These are phyloP conservation scores for Heritiera fomes DNA, from an alignment of 345 rosid genomes.

Conservation along the genomic window DNA sequence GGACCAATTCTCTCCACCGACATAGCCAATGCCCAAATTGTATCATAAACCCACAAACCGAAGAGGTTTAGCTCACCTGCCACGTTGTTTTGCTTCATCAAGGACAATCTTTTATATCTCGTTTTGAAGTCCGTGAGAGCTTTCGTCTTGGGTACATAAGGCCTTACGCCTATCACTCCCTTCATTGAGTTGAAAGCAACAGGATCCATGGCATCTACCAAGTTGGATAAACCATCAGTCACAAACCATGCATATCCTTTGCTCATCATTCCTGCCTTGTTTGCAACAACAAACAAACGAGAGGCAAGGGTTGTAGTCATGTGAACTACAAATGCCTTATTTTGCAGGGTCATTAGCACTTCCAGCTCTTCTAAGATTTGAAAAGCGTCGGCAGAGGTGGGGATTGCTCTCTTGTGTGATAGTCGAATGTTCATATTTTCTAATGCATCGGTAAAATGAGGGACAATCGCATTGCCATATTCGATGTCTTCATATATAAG, in stretches of 20 bases:
- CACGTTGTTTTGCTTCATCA: not conserved
- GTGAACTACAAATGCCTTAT: constrained; percentile 5
- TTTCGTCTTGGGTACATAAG: not conserved
- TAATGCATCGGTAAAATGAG: not conserved
- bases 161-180: not conserved
- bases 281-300: not conserved
- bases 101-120: not conserved
- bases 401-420: not conserved
- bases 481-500: not conserved
- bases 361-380: not conserved
- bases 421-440: not conserved
- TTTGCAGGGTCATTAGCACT: not conserved
- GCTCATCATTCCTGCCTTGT: not conserved
- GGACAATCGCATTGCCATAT: not conserved
- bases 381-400: not conserved
- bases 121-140: not conserved
- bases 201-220: not conserved
- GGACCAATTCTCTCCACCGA: constrained; percentile 29
- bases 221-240: not conserved
- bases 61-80: not conserved
- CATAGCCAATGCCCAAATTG: not conserved
- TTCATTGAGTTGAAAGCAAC: not conserved
- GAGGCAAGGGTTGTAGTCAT: not conserved
- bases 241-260: not conserved
- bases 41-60: constrained; percentile 7